Evolutionary conservation across 768 basidiomycete species (phyloP), one percentile per base, ranked within the genome.

Genomic region (Naganishia vaughanmartiniae): DNA sequence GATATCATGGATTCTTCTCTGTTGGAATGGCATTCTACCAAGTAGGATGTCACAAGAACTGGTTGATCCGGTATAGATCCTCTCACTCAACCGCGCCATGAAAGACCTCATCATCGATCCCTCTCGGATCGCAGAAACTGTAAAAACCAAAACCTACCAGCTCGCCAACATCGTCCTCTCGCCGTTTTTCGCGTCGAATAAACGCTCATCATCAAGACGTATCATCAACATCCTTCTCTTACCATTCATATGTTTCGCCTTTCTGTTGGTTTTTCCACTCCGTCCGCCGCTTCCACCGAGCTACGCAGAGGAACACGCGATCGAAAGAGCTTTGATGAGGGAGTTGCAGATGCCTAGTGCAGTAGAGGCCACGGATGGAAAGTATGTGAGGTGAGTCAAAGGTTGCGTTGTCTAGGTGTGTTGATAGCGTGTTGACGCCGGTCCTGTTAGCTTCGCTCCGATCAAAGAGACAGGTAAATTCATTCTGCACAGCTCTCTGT

Each of bases 391-490:
- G 78, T 80, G 73, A 70, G 77, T 73, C n/a, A 15, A 15, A 6
- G 28, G 17, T n/a, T 24, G 4, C 46, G 7, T 9, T 57, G 10
- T 26, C 30, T 45, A 15, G 36, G 15, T 31, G 26, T 17, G 34
- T 21, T n/a, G 42, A 15, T 17, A 17, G 48, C 33, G 42, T 33
- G 51, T 31, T 63, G 48, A 63, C 36, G 5, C 24, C 21, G 39
- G 36, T 28, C 19, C 58, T 21, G 19, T 4, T 34, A 70, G 65
- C 63, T 81, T 81, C 67, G 77, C 78, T 54, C 71, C 75, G 45
- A 76, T 78, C 21, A 73, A 74, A 70, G 76, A 76, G 28, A 77
- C 77, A n/a, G 78, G 74, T 74, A 39, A 53, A 71, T 68, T 15
- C 24, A 51, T 12, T 34, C 4, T n/a, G 12, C 12, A 30, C 56